These are phyloP conservation scores for Conidiobolus incongruus DNA, from an alignment of 371 early-diverging fungal species.

Conservation along the genomic window DNA sequence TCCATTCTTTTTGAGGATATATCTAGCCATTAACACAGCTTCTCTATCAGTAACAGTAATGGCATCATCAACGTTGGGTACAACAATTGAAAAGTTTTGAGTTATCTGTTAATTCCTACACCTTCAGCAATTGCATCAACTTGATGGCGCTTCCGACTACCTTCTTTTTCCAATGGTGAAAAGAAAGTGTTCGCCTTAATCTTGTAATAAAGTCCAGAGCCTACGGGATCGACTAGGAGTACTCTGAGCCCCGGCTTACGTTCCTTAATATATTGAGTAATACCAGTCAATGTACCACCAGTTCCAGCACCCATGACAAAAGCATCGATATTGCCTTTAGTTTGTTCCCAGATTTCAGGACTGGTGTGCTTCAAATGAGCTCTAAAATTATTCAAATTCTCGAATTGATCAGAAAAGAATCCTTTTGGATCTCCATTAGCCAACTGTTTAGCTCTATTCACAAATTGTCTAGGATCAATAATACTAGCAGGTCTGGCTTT, in stretches of 20 bases:
- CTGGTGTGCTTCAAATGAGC: slow-evolving; percentile 69
- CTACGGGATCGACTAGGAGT: slow-evolving; percentile 78
- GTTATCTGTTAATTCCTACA: slow-evolving; percentile 86
- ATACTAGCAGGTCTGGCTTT: slow-evolving; percentile 79
- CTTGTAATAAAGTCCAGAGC: slow-evolving; percentile 79
- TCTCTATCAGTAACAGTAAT: slow-evolving; percentile 72
- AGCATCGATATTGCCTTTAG: slow-evolving; percentile 43
- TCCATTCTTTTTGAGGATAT: slow-evolving; percentile 62
- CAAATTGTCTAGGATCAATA: slow-evolving; percentile 78
- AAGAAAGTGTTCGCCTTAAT: slow-evolving; percentile 81
- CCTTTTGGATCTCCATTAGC: slow-evolving; percentile 45
- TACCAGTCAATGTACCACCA: slow-evolving; percentile 84
- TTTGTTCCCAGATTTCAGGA: slow-evolving; percentile 68
- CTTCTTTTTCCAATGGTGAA: slow-evolving; percentile 69
- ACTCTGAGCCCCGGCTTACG: slow-evolving; percentile 30
- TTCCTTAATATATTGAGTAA: slow-evolving; percentile 56
- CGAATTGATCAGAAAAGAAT: slow-evolving; percentile 85
- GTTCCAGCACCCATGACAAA: slow-evolving; percentile 75
- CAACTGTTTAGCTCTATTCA: slow-evolving; percentile 57
- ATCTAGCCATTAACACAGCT: slow-evolving; percentile 78
- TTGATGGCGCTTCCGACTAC: slow-evolving; percentile 76
- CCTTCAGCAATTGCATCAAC: slow-evolving; percentile 93
- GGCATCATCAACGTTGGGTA: slow-evolving; percentile 45
- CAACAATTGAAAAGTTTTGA: slow-evolving; percentile 41
- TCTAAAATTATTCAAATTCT: slow-evolving; percentile 61